Percentiles rank a stretch among this genome's conserved stretches.
phyloP scores from a whole-genome alignment of 2,329 filamentous ascomycete species.

The Dichotomopilus funicola region DNA sequence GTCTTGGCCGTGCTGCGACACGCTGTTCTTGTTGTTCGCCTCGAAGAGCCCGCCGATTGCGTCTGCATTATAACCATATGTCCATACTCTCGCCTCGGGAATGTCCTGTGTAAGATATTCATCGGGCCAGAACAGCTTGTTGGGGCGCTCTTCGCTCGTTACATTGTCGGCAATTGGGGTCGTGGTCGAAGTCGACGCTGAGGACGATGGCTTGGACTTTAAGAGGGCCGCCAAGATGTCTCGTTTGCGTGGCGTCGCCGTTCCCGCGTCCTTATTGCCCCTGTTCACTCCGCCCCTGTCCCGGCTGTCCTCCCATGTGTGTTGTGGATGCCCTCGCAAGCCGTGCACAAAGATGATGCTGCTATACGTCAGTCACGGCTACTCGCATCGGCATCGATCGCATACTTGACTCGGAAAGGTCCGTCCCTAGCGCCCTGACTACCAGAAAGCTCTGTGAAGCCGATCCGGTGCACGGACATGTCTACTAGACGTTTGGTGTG shows the following conservation, averaged over 20 bases:
- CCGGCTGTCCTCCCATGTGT: constrained; percentile 27
- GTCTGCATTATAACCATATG: constrained; percentile 37
- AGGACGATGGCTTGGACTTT: background rate
- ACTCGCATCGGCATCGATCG: background rate
- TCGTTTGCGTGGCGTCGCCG: constrained; percentile 7
- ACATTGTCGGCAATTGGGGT: background rate
- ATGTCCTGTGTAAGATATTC: constrained; percentile 32
- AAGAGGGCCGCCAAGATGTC: constrained; percentile 10
- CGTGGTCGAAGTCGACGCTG: background rate
- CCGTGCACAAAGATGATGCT: constrained; percentile 34
- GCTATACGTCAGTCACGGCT: background rate
- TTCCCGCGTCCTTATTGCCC: constrained; percentile 1
- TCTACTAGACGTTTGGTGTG: background rate
- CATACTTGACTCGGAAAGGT: constrained; percentile 12
- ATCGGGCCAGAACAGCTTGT: constrained; percentile 30
- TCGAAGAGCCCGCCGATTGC: constrained; percentile 31
- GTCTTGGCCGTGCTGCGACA: constrained; percentile 32
- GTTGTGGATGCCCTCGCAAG: constrained; percentile 29
- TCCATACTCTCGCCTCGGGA: constrained; percentile 33
- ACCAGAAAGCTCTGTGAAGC: constrained; percentile 10
- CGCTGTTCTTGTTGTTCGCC: constrained; percentile 33
- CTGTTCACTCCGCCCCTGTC: background rate
- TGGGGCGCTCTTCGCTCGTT: background rate
- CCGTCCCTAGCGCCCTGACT: background rate
- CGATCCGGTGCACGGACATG: constrained; percentile 1